These are phyloP conservation scores for Entamoeba moshkovskii DNA, from an alignment of 208 protist genomes.

Conservation along the genomic window DNA sequence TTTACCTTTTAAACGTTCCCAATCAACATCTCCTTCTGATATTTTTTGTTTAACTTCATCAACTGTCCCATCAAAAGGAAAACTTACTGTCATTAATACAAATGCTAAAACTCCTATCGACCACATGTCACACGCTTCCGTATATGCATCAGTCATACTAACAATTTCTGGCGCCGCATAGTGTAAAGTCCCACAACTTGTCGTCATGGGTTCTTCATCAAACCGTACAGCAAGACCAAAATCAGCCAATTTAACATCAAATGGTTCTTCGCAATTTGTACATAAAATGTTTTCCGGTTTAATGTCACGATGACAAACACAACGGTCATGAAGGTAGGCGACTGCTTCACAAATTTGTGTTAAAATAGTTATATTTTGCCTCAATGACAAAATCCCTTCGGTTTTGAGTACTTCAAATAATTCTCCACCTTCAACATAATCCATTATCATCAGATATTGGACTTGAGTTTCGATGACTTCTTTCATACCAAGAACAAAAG, in stretches of 20 bases:
- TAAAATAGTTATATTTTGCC: neutral
- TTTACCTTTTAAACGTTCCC: neutral
- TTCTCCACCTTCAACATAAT: neutral
- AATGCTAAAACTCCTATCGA: neutral
- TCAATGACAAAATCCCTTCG: neutral
- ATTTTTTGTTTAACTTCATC: slow-evolving; percentile 3
- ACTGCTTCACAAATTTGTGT: neutral
- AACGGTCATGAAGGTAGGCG: neutral
- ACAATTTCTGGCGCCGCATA: neutral
- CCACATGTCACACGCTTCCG: neutral
- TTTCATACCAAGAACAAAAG: neutral
- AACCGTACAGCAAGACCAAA: neutral
- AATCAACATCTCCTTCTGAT: neutral
- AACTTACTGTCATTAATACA: neutral
- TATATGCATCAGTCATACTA: neutral
- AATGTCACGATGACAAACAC: neutral
- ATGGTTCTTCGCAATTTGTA: neutral
- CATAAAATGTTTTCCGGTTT: neutral
- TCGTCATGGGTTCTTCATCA: neutral
- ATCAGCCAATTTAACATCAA: neutral
- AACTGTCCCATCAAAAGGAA: neutral
- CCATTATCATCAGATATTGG: neutral
- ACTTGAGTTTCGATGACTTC: neutral
- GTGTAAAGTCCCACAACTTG: neutral
- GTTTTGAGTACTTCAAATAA: neutral